Percentiles rank a stretch among this genome's conserved stretches.
phyloP scores from a whole-genome alignment of 2,329 filamentous ascomycete species.

The Fusarium sp. region DNA sequence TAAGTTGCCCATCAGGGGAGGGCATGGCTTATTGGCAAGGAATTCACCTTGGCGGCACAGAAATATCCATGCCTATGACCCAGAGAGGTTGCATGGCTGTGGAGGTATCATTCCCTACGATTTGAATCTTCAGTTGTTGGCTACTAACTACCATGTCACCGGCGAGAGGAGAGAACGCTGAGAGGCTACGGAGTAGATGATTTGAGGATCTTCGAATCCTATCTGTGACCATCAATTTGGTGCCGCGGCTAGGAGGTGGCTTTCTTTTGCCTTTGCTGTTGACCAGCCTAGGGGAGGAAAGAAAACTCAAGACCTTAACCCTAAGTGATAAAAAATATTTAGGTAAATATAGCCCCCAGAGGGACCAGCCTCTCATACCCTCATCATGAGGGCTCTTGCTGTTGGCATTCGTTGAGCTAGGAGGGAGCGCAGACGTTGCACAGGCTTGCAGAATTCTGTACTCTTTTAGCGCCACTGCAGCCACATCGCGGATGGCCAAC shows the following conservation, averaged over 20 bases:
- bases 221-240: background rate
- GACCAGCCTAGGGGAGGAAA: background rate
- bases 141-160: background rate
- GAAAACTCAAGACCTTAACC: too few relatives aligned
- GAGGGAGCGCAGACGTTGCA: background rate
- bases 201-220: background rate
- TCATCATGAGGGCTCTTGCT: background rate
- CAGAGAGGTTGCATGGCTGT: background rate
- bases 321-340: too few relatives aligned
- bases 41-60: background rate
- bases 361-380: background rate
- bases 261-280: background rate
- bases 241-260: background rate
- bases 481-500: background rate
- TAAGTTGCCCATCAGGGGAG: background rate
- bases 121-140: background rate
- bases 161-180: background rate
- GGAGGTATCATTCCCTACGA: background rate
- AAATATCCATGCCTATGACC: background rate
- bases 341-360: too few relatives aligned
- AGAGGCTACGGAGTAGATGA: background rate
- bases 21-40: background rate
- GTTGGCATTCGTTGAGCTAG: background rate
- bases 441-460: background rate
- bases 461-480: constrained; percentile 3